A percentile compares a stretch with the other conserved stretches of the same genome.
Evolutionary conservation across 179 eudicot genomes (phyloP).

Genomic region (Amaranthus tricolor): DNA sequence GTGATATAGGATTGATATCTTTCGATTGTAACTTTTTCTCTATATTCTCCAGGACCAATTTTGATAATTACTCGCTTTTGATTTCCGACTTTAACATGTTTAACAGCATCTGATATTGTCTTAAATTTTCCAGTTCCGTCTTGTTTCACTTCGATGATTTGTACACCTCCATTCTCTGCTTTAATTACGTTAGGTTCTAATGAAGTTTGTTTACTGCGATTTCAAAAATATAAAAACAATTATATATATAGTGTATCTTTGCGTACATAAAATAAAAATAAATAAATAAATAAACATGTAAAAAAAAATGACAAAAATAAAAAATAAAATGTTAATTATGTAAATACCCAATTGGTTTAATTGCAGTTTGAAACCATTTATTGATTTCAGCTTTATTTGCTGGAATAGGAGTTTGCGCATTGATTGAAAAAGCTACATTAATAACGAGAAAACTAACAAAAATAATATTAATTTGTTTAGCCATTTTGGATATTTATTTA

Average conservation of each 20-base stretch:
- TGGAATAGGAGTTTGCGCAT: constrained; percentile 32
- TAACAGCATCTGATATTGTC: constrained; percentile 24
- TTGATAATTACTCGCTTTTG: constrained; percentile 37
- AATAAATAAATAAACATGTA: neutral
- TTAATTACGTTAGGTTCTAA: constrained; percentile 39
- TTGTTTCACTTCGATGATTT: constrained; percentile 37
- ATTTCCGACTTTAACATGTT: constrained; percentile 33
- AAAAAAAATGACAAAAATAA: neutral
- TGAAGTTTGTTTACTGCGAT: constrained; percentile 19
- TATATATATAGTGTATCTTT: neutral
- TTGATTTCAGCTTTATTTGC: constrained; percentile 23
- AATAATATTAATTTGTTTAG: neutral
- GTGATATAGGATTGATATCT: constrained; percentile 47
- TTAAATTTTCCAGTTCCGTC: constrained; percentile 57
- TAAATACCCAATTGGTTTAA: constrained; percentile 11
- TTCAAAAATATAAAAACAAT: neutral
- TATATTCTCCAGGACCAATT: constrained; percentile 58
- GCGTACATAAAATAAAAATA: too few species aligned
- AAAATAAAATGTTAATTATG: neutral
- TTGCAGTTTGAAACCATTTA: constrained; percentile 32
- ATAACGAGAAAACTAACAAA: constrained; percentile 5
- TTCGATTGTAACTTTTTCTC: constrained; percentile 52
- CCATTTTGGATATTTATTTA: neutral
- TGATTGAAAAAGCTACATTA: neutral
- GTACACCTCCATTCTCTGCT: constrained; percentile 32